These are phyloP conservation scores for Teunomyces stri DNA, from an alignment of 805 yeast genomes.

Conservation along the genomic window DNA sequence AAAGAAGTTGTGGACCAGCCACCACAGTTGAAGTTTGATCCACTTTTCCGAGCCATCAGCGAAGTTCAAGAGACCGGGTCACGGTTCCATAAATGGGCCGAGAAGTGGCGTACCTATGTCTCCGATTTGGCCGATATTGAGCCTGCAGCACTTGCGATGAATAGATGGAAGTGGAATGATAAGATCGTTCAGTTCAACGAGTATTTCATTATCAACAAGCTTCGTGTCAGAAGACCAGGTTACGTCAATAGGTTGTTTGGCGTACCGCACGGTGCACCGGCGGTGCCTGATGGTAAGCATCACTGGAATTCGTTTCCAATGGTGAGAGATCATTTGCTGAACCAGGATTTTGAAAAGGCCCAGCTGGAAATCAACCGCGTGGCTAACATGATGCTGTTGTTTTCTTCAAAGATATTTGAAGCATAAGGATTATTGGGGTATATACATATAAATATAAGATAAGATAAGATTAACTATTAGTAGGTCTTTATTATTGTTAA, in stretches of 20 bases:
- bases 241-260: conserved; percentile 70
- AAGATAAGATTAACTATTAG: too few relatives aligned
- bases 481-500: background rate
- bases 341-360: conserved; percentile 50
- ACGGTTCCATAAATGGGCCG: conserved; percentile 51
- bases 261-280: conserved; percentile 58
- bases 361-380: conserved; percentile 50
- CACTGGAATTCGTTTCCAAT: conserved; percentile 73
- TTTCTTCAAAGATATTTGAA: background rate
- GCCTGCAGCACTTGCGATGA: conserved; percentile 67
- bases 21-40: conserved; percentile 22
- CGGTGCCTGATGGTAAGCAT: conserved; percentile 25
- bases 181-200: conserved; percentile 56
- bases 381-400: conserved; percentile 20
- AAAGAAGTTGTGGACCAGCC: conserved; percentile 9
- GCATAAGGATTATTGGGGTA: background rate
- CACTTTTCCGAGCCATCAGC: conserved; percentile 23
- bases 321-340: conserved; percentile 63
- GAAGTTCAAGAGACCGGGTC: conserved; percentile 35
- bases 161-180: conserved; percentile 81
- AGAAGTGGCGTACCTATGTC: conserved; percentile 58
- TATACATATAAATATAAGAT: background rate
- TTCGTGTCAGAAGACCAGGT: conserved; percentile 56
- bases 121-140: conserved; percentile 52
- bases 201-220: conserved; percentile 45